Conservation (phyloP, 2,329 filamentous ascomycete genomes). For the Colletotrichum neosansevieriae region DNA sequence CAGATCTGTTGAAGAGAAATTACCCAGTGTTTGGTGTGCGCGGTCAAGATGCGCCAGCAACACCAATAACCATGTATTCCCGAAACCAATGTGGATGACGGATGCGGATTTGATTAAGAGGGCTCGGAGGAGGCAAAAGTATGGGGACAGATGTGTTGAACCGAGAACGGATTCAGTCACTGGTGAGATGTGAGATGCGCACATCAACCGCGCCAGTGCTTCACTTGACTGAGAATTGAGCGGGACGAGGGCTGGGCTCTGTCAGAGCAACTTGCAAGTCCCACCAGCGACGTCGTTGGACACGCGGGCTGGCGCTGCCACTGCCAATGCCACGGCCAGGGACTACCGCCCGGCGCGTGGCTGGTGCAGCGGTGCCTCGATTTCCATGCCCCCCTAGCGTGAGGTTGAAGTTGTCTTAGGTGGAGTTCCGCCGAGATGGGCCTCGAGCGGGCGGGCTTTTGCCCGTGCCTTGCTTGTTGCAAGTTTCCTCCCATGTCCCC, state of each 20-base stretch:
- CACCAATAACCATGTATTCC: slow-evolving; percentile 23
- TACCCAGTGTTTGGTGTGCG: slow-evolving; percentile 18
- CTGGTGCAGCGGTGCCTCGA: slow-evolving; percentile 31
- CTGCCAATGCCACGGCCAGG: slow-evolving; percentile 24
- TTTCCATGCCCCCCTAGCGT: slow-evolving; percentile 25
- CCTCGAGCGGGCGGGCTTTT: slow-evolving; percentile 30
- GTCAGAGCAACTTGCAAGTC: neutral
- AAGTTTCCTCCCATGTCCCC: slow-evolving; percentile 35
- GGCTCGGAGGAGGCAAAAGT: slow-evolving; percentile 22
- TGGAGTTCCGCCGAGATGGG: slow-evolving; percentile 39
- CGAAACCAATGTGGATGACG: slow-evolving; percentile 7
- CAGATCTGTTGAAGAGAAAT: slow-evolving; percentile 17
- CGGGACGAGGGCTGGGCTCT: neutral
- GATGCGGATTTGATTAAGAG: slow-evolving; percentile 24
- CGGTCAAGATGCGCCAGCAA: slow-evolving; percentile 17
- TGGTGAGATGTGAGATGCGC: slow-evolving; percentile 15
- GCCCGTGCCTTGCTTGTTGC: slow-evolving; percentile 36
- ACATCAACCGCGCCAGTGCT: slow-evolving; percentile 4
- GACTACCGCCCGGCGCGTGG: slow-evolving; percentile 18
- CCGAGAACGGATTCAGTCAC: slow-evolving; percentile 18
- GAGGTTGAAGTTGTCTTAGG: slow-evolving; percentile 18
- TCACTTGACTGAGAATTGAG: neutral
- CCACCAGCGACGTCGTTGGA: slow-evolving; percentile 36
- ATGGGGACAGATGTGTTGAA: slow-evolving; percentile 38
- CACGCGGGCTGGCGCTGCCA: slow-evolving; percentile 33